Evolutionary conservation across 2,329 filamentous ascomycete genomes (phyloP), one percentile per base, ranked within the genome.

Genomic region (Tolypocladium capitatum): DNA sequence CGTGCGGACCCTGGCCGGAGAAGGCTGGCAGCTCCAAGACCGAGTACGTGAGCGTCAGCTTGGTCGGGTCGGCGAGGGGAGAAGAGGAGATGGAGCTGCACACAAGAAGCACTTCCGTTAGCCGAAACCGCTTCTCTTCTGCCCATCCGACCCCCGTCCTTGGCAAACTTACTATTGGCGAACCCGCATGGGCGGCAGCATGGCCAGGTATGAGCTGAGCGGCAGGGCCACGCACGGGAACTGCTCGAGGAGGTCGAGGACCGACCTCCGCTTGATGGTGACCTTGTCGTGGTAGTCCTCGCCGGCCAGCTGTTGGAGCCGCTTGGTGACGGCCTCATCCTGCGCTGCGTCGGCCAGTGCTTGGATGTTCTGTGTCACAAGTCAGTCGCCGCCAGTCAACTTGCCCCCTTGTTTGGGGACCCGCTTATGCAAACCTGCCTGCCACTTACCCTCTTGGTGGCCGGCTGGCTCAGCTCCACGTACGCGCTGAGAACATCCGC

Each of bases 131-230:
- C 35, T 16, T 18, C 21, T 10, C 8, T n/a, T 16, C 8, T 18
- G 14, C 11, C 24, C 3, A 13, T 18, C 38, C 6, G 38, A 16
- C 38, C 13, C 38, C 30, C 13, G 16, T 13, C 3, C 7, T 6
- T 13, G 16, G 38, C 5, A 18, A 5, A 51, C 63, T 55, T 55
- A 68, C 62, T 89, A 89, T 61, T 86, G 82, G n/a, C 84, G 76
- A 35, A 86, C 73, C 28, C 84, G 80, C 80, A 92, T 86, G 0
- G 85, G 82, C 2, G 84, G 83, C 1, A 89, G 74, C 72, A 88
- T 82, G 32, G 73, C 71, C 8, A 92, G 70, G 67, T 84, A 91
- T 18, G 76, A 66, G 4, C 74, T 74, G 24, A 92, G 73, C 0
- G 84, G 73, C 0, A 91, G 63, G 3, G 74, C 64, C 31, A 85